Evolutionary conservation across 2,329 filamentous ascomycete species (phyloP).

Genomic region (Cladosporium sp.): DNA sequence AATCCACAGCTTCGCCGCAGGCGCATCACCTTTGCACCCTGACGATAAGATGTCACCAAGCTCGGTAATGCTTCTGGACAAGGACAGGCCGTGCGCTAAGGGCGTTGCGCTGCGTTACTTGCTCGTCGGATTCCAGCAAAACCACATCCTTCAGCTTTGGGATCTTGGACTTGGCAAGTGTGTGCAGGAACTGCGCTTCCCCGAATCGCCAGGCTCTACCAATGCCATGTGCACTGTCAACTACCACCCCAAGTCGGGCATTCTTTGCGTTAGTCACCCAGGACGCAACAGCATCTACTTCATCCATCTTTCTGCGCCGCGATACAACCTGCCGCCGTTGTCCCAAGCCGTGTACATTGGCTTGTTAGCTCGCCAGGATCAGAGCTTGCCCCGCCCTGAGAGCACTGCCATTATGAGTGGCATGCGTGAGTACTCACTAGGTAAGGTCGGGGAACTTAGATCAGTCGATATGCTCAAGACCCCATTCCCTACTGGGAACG

Average conservation of each 20-base stretch:
- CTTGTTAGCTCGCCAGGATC: constrained; percentile 68
- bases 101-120: constrained; percentile 88
- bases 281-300: constrained; percentile 98
- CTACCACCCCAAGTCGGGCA: constrained; percentile 87
- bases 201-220: constrained; percentile 74
- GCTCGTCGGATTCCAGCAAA: constrained; percentile 97
- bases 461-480: constrained; percentile 83
- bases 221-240: constrained; percentile 97
- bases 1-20: constrained; percentile 76
- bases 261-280: constrained; percentile 91
- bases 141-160: constrained; percentile 97
- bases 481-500: constrained; percentile 54
- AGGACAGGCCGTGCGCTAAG: constrained; percentile 88
- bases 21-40: constrained; percentile 27
- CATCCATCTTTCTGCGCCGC: constrained; percentile 87
- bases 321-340: constrained; percentile 76
- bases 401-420: constrained; percentile 97
- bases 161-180: constrained; percentile 92
- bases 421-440: constrained; percentile 90
- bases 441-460: constrained; percentile 77
- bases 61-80: constrained; percentile 92
- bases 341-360: constrained; percentile 86
- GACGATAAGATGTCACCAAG: constrained; percentile 92
- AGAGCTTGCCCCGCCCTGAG: constrained; percentile 75
- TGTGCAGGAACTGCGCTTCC: constrained; percentile 94